Evolutionary conservation across 2,329 filamentous ascomycete genomes (phyloP).

Genomic region (Monosporascus sp.): DNA sequence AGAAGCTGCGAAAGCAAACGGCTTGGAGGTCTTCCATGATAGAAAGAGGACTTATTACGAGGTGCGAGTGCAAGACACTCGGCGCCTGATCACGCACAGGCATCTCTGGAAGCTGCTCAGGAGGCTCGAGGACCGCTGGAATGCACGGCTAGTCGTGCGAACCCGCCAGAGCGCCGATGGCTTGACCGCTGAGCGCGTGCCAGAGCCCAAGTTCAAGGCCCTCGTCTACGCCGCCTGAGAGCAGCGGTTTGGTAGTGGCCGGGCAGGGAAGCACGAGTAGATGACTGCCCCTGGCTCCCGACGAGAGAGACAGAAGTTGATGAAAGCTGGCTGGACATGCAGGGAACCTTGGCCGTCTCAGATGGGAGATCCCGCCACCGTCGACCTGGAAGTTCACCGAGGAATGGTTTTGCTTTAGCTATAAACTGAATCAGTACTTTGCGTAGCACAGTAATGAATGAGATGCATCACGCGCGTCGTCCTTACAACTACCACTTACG

Average conservation of each 20-base stretch:
- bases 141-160: neutral
- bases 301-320: too few species aligned
- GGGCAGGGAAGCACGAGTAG: neutral
- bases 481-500: too few species aligned
- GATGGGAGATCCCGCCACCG: too few species aligned
- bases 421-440: too few species aligned
- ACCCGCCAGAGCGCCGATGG: neutral
- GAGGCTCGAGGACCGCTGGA: neutral
- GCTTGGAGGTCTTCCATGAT: constrained; percentile 13
- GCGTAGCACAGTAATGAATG: too few species aligned
- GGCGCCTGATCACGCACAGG: neutral
- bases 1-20: constrained; percentile 9
- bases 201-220: neutral
- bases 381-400: too few species aligned
- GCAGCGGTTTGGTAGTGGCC: neutral
- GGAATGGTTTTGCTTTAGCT: too few species aligned
- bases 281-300: neutral
- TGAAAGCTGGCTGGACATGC: too few species aligned
- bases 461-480: too few species aligned
- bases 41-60: constrained; percentile 13
- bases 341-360: too few species aligned
- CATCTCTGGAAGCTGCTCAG: neutral
- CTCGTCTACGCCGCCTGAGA: neutral
- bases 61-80: constrained; percentile 3
- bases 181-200: neutral